Base-by-base conservation (phyloP, 306 rosid genomes). In the Dicorynia guianensis region DNA sequence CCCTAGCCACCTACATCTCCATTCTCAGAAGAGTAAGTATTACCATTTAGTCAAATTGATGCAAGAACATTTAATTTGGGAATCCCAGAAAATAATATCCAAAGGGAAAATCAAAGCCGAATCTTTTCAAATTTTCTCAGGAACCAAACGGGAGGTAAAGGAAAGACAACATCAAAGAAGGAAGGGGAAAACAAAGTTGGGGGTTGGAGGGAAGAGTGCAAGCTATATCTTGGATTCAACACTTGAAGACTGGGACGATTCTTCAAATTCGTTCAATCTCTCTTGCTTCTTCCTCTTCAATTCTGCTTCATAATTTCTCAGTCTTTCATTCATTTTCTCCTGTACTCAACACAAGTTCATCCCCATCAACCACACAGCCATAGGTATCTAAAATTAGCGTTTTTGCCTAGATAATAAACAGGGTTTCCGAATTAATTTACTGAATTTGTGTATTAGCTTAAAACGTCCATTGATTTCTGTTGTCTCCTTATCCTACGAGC, bases 251-350 rank as follows among this genome's bases (percentile, higher is more conserved):
- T 87, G 86, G 12, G 82, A 15, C 0, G 92, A 86, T 56, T 95
- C 97, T 67, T 90, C 91, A 54, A 90, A 75, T 65, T 86, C 92
- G 18, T 83, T 78, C 63, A 87, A 17, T 61, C 83, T 78, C 84
- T 90, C 92, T 6, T 78, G 76, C 61, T 55, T 81, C 69, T 68
- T 90, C 79, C 81, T 92, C 80, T 77, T 84, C 85, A 88, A 79
- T 67, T 94, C 95, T 10, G 58, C 84, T 43, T 94, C 95, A 35
- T 94, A 92, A 42, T 74, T 61, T 78, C 74, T 90, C 57, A 87
- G 50, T 25, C 89, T 86, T 82, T 91, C 97, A 20, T 85, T 84
- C 96, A 88, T 83, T 77, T 77, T 95, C 88, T 84, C 96, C 96
- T 90, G 88, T 8, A 76, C 40, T 49, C 44, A 80, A 58, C 54